Evolutionary conservation across 2,329 filamentous ascomycete genomes (phyloP).

Genomic region (Ophiosphaerella herpotricha): DNA sequence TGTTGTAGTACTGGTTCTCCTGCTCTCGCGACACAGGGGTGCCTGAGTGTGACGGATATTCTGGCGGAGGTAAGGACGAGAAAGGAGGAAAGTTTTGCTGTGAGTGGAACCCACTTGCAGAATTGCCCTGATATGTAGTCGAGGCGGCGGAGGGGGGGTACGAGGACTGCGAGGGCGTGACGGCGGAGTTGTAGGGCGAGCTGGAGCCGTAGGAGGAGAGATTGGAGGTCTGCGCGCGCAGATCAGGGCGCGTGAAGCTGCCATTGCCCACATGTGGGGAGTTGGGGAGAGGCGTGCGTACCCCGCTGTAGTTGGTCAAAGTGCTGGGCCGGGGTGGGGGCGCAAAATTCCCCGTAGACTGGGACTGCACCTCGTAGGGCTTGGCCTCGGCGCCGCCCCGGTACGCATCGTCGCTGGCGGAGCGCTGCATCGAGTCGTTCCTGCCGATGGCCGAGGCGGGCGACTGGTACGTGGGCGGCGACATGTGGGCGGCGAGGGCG

Average conservation of each 20-base stretch:
- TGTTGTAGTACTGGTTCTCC: slow-evolving; percentile 44
- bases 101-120: slow-evolving; percentile 56
- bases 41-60: slow-evolving; percentile 47
- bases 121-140: slow-evolving; percentile 43
- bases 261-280: slow-evolving; percentile 44
- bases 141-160: slow-evolving; percentile 51
- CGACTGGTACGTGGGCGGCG: slow-evolving; percentile 41
- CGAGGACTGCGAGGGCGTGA: slow-evolving; percentile 55
- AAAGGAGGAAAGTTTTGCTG: slow-evolving; percentile 68
- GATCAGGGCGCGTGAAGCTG: slow-evolving; percentile 40
- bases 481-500: slow-evolving; percentile 37
- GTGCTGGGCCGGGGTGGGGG: slow-evolving; percentile 43
- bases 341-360: slow-evolving; percentile 40
- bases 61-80: slow-evolving; percentile 63
- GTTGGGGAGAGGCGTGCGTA: slow-evolving; percentile 38
- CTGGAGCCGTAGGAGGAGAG: slow-evolving; percentile 39
- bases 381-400: slow-evolving; percentile 36
- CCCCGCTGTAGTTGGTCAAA: slow-evolving; percentile 37
- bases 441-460: slow-evolving; percentile 35
- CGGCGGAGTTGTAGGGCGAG: slow-evolving; percentile 43
- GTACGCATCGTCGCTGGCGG: slow-evolving; percentile 45
- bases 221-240: slow-evolving; percentile 44
- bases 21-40: slow-evolving; percentile 45
- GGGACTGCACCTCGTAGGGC: slow-evolving; percentile 44
- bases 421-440: slow-evolving; percentile 38